Evolutionary conservation across 1,284 basidiomycete genomes (phyloP).

Genomic region (Boletellus dicymbophilus): DNA sequence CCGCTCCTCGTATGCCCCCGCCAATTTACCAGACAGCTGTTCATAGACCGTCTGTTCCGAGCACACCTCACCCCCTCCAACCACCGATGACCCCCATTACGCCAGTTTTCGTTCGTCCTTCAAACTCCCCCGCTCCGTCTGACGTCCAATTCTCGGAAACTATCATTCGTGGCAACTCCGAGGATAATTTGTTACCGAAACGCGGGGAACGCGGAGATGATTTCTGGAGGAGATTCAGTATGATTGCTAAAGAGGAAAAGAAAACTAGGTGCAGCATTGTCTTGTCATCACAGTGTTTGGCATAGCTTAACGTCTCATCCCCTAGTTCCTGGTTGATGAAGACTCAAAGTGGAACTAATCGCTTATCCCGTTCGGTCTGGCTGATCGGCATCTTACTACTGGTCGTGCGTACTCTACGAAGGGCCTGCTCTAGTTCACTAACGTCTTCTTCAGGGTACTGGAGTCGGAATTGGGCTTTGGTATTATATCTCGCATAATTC

Average conservation of each 20-base stretch:
- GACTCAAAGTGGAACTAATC: slow-evolving; percentile 51
- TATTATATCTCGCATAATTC: slow-evolving; percentile 58
- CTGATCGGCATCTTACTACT: slow-evolving; percentile 60
- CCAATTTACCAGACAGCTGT: slow-evolving; percentile 37
- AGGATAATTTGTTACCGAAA: slow-evolving; percentile 65
- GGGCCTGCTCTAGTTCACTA: background rate
- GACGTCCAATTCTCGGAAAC: slow-evolving; percentile 55
- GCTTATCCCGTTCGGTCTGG: slow-evolving; percentile 70
- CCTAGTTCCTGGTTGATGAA: slow-evolving; percentile 67
- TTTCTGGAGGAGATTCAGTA: slow-evolving; percentile 84
- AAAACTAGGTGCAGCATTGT: slow-evolving; percentile 52
- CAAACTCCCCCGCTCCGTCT: slow-evolving; percentile 39
- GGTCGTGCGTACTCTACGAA: slow-evolving; percentile 39
- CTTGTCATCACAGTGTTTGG: background rate
- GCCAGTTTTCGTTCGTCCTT: slow-evolving; percentile 72
- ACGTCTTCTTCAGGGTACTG: slow-evolving; percentile 41
- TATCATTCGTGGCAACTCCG: slow-evolving; percentile 68
- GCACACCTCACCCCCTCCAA: slow-evolving; percentile 69
- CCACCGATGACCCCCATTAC: slow-evolving; percentile 77
- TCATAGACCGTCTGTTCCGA: slow-evolving; percentile 36
- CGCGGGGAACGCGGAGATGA: slow-evolving; percentile 75
- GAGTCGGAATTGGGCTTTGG: slow-evolving; percentile 56
- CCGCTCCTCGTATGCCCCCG: slow-evolving; percentile 29
- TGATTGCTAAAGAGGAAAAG: slow-evolving; percentile 72
- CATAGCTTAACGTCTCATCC: slow-evolving; percentile 2